These are phyloP conservation scores for Fragilaria radians DNA, from an alignment of 108 stramenopile genomes.

Conservation along the genomic window DNA sequence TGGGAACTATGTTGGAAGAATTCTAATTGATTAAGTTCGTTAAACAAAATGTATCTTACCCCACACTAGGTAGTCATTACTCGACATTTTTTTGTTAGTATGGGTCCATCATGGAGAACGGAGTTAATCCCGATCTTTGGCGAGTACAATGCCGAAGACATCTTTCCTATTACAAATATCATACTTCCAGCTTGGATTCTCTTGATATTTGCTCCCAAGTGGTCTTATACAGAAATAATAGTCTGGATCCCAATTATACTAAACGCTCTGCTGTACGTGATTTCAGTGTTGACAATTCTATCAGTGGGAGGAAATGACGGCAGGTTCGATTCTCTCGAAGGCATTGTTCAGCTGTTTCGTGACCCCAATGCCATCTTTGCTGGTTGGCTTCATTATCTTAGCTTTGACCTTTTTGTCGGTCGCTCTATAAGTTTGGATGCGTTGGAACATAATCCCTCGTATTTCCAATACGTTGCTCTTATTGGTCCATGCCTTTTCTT, in stretches of 20 bases:
- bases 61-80: no score
- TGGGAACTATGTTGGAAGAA: no score
- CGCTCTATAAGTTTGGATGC: slow-evolving; percentile 25
- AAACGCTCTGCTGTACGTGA: slow-evolving; percentile 11
- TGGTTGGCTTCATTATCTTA: slow-evolving; percentile 28
- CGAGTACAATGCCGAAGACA: slow-evolving; percentile 15
- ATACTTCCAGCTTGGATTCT: slow-evolving; percentile 13
- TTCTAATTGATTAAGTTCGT: no score
- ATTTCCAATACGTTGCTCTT: not conserved
- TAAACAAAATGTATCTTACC: no score
- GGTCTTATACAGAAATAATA: slow-evolving; percentile 17
- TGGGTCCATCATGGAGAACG: no score
- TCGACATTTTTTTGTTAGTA: no score
- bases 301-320: not conserved
- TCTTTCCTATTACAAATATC: slow-evolving; percentile 20
- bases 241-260: slow-evolving; percentile 8
- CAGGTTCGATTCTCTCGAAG: slow-evolving; percentile 7
- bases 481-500: slow-evolving; percentile 19
- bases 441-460: slow-evolving; percentile 8
- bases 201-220: slow-evolving; percentile 14
- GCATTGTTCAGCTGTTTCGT: slow-evolving; percentile 16
- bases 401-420: slow-evolving; percentile 18
- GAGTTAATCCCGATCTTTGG: slow-evolving; percentile 14
- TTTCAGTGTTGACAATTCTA: not conserved
- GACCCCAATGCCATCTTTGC: slow-evolving; percentile 18